phyloP scores from a whole-genome alignment of 768 basidiomycete genomes.

The Vararia minispora region DNA sequence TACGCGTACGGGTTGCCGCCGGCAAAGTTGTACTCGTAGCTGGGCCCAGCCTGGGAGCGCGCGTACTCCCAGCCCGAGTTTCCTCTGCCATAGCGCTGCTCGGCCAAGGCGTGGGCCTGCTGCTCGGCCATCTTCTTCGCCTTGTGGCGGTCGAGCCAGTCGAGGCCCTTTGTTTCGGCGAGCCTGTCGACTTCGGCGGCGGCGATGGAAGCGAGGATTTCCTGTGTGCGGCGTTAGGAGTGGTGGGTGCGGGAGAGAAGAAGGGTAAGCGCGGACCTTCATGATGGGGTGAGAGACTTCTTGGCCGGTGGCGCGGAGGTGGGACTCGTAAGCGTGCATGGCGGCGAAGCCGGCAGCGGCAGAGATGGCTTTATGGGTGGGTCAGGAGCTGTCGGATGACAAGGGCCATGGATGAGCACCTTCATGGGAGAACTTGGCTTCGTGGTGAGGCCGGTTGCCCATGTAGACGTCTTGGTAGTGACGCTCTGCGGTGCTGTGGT shows the following conservation, averaged over 20 bases:
- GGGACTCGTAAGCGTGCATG: constrained; percentile 28
- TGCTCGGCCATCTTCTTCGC: constrained; percentile 14
- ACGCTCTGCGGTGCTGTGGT: too few relatives aligned
- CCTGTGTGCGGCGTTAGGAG: constrained; percentile 12
- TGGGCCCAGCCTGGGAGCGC: constrained; percentile 6
- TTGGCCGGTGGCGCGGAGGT: constrained; percentile 21
- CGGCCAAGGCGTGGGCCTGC: constrained; percentile 15
- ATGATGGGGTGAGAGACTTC: constrained; percentile 20
- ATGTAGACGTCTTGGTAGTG: constrained; percentile 6
- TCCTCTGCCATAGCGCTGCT: constrained; percentile 12
- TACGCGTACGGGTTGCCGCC: constrained; percentile 10
- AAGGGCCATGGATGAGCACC: constrained; percentile 2
- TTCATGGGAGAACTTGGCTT: constrained; percentile 16
- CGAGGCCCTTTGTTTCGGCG: constrained; percentile 26
- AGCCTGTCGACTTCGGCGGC: constrained; percentile 28
- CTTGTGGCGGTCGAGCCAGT: constrained; percentile 14
- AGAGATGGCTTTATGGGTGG: constrained; percentile 8
- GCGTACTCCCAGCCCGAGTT: constrained; percentile 13
- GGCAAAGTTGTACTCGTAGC: constrained; percentile 11
- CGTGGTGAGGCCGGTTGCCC: constrained; percentile 10
- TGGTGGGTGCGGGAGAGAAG: neutral
- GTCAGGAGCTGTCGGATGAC: neutral
- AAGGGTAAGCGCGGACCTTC: constrained; percentile 10
- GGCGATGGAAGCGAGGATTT: constrained; percentile 25
- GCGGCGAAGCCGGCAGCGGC: constrained; percentile 28